Evolutionary conservation across 192 early-diverging fungal species (phyloP), one percentile per base, ranked within the genome.

Genomic region (Podila epicladia): DNA sequence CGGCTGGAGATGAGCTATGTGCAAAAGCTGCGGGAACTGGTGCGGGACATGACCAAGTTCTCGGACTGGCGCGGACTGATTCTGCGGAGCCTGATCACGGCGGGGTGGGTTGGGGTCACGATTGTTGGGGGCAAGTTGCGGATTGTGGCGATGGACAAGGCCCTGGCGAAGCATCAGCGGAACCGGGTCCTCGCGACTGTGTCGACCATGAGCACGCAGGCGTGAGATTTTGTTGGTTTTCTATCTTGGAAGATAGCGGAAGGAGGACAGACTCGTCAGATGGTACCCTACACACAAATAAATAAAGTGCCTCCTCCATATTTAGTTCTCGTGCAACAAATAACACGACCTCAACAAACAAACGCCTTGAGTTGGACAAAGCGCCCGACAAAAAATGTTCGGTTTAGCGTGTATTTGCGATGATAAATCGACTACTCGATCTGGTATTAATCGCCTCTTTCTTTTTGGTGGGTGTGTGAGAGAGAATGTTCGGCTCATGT

Each of bases 71-170:
- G 77, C 26, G 77, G 77, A 3, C 29, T 80, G 26, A 45, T 69
- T 13, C 38, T 80, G 45, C 32, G 77, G 35, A 73, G 71, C 53
- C 24, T 80, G 67, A 80, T 80, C 37, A 80, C 77, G 9, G 70
- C 71, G 0, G 77, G 71, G 29, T 80, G 77, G 77, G 77, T 80
- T 7, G 77, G 77, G 4, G 61, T 80, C 48, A 80, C 77, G 15
- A 80, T 80, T 49, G 66, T 80, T 0, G 77, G 77, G 2, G 77
- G 77, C 4, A 80, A 80, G 31, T 33, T 80, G 35, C 55, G 77
- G 62, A 80, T 80, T 55, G 35, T 80, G 2, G 77, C 77, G 9
- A 64, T 80, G 65, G 77, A 80, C 28, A 80, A 80, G 71, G 57
- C 77, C 4, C 59, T 80, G 15, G 67, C 66, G 38, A 69, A 73